Percentiles rank a stretch among this genome's conserved stretches.
Evolutionary conservation across 2,329 filamentous ascomycete genomes (phyloP).

Genomic region (Neofusicoccum laricinum): DNA sequence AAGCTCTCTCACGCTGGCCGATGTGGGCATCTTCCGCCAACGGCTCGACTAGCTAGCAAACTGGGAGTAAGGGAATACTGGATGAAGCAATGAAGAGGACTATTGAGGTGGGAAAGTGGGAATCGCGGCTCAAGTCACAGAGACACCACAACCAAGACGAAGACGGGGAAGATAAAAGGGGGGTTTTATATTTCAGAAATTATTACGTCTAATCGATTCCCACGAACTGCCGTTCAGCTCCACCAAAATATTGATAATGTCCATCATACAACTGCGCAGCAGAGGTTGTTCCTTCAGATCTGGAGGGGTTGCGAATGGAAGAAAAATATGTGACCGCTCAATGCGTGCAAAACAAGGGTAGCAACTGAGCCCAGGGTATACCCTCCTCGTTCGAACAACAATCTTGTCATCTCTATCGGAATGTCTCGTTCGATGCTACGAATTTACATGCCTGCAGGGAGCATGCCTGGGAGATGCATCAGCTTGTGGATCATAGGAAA

Average conservation of each 20-base stretch:
- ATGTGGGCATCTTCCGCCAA: too few relatives aligned
- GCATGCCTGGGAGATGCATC: neutral
- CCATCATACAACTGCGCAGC: neutral
- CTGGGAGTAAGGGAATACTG: too few relatives aligned
- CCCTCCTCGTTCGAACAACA: neutral
- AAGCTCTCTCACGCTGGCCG: too few relatives aligned
- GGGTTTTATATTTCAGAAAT: too few relatives aligned
- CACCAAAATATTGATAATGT: neutral
- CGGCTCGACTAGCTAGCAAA: too few relatives aligned
- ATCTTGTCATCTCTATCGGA: neutral
- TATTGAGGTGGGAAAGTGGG: too few relatives aligned
- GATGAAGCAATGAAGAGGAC: too few relatives aligned
- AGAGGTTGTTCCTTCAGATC: neutral
- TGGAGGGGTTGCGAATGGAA: neutral
- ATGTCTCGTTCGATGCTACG: neutral
- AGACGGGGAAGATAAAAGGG: too few relatives aligned
- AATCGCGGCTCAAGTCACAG: too few relatives aligned
- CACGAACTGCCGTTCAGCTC: neutral
- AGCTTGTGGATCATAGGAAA: neutral
- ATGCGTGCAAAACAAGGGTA: neutral
- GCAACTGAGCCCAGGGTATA: neutral
- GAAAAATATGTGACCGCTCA: neutral
- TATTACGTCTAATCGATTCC: neutral
- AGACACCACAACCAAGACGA: too few relatives aligned
- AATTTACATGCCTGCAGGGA: neutral